Conservation (phyloP, 306 rosid species). For the Cucumis cinereus region DNA sequence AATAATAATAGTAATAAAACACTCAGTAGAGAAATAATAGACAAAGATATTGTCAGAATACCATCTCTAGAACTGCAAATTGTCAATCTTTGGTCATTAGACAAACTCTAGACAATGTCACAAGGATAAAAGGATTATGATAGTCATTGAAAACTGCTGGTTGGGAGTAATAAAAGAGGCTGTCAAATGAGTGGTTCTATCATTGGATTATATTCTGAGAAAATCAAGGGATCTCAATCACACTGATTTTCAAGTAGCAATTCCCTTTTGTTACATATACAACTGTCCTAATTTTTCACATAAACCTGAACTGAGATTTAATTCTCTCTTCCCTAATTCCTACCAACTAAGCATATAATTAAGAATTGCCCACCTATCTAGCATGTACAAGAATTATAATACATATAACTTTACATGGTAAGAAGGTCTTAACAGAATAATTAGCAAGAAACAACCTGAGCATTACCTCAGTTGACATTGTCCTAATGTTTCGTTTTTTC, state of each 20-base stretch:
- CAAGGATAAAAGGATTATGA: neutral
- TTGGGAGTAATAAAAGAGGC: neutral
- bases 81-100: neutral
- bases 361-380: slow-evolving; percentile 4
- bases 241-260: neutral
- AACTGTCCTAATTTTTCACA: slow-evolving; percentile 6
- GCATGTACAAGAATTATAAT: slow-evolving; percentile 9
- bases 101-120: neutral
- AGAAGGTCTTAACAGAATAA: neutral
- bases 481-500: slow-evolving; percentile 46
- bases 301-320: slow-evolving; percentile 1
- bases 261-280: slow-evolving; percentile 4
- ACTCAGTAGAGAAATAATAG: too few relatives aligned
- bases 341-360: slow-evolving; percentile 4
- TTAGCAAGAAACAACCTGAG: slow-evolving; percentile 7
- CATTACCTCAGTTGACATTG: slow-evolving; percentile 7
- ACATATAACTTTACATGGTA: slow-evolving; percentile 10
- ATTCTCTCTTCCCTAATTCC: slow-evolving; percentile 5
- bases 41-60: neutral
- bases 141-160: neutral
- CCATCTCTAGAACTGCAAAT: neutral
- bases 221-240: slow-evolving; percentile 1
- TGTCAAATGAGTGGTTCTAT: neutral
- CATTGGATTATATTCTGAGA: neutral
- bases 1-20: too few relatives aligned